These are phyloP conservation scores for Eustoma russellianum DNA, from an alignment of 257 asterid species.

Conservation along the genomic window DNA sequence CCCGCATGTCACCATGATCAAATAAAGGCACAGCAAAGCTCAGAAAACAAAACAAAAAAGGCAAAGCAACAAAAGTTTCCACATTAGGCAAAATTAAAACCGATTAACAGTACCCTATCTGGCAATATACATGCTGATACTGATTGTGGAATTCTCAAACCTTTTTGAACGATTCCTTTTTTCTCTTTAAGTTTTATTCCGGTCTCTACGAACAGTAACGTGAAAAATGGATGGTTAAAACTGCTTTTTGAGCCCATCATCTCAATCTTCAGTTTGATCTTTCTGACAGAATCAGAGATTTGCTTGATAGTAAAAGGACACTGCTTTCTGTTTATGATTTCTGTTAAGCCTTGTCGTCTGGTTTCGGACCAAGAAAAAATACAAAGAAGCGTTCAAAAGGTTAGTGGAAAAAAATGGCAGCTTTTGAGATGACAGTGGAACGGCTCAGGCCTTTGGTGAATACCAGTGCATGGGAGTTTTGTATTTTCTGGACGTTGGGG, in stretches of 20 bases:
- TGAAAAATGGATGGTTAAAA: background rate
- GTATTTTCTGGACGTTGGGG: slow-evolving; percentile 72
- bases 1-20: no score
- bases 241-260: background rate
- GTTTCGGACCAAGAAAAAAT: slow-evolving; percentile 12
- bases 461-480: slow-evolving; percentile 55
- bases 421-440: slow-evolving; percentile 32
- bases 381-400: slow-evolving; percentile 36
- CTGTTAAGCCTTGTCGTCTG: slow-evolving; percentile 45
- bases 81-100: slow-evolving; percentile 1
- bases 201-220: background rate
- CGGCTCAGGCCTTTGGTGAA: slow-evolving; percentile 52
- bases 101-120: slow-evolving; percentile 1
- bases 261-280: slow-evolving; percentile 18
- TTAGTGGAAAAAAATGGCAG: slow-evolving; percentile 24
- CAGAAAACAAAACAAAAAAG: slow-evolving; percentile 1
- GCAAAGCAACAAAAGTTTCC: slow-evolving; percentile 4
- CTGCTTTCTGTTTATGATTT: slow-evolving; percentile 9
- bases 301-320: slow-evolving; percentile 22
- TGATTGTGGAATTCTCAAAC: slow-evolving; percentile 7
- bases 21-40: background rate
- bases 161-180: slow-evolving; percentile 14
- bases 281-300: slow-evolving; percentile 45
- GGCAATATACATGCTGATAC: slow-evolving; percentile 2
- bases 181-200: background rate